Conservation (phyloP, 768 basidiomycete species). For the Plicaturopsis crispa region DNA sequence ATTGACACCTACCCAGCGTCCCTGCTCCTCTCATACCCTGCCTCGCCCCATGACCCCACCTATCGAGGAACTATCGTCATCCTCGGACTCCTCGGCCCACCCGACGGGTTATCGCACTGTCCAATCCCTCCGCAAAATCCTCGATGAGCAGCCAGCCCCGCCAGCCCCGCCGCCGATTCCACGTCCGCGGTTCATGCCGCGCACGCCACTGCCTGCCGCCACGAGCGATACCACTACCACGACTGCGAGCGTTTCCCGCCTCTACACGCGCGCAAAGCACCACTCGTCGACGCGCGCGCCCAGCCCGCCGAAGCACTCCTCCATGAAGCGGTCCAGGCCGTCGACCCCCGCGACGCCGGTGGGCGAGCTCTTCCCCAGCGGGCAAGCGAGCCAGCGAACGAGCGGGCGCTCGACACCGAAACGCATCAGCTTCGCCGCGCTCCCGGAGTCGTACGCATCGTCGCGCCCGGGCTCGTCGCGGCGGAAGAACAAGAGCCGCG, state of each 20-base stretch:
- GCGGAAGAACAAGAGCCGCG: conserved; percentile 24
- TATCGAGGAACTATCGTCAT: conserved; percentile 47
- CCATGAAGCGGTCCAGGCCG: conserved; percentile 16
- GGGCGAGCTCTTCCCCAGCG: conserved; percentile 18
- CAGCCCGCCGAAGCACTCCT: conserved; percentile 46
- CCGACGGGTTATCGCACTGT: conserved; percentile 57
- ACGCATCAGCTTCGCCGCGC: conserved; percentile 71
- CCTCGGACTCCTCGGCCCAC: conserved; percentile 45
- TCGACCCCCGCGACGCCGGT: conserved; percentile 7
- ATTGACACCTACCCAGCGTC: conserved; percentile 19
- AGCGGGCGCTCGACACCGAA: conserved; percentile 55
- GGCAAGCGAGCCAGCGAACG: conserved; percentile 29
- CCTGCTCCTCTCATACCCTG: conserved; percentile 10
- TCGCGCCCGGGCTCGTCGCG: conserved; percentile 22
- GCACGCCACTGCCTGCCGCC: conserved; percentile 41
- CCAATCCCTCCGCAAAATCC: conserved; percentile 61
- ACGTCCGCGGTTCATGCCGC: conserved; percentile 34
- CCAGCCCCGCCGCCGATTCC: conserved; percentile 13
- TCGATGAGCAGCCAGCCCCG: conserved; percentile 34
- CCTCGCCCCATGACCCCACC: conserved; percentile 46
- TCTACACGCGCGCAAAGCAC: conserved; percentile 56
- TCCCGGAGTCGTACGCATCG: conserved; percentile 58
- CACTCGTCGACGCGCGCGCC: conserved; percentile 52
- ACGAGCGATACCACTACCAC: conserved; percentile 56
- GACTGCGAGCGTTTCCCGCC: conserved; percentile 71